These are phyloP conservation scores for Coniochaeta sp. DNA, from an alignment of 2,329 filamentous ascomycete species.

Conservation along the genomic window DNA sequence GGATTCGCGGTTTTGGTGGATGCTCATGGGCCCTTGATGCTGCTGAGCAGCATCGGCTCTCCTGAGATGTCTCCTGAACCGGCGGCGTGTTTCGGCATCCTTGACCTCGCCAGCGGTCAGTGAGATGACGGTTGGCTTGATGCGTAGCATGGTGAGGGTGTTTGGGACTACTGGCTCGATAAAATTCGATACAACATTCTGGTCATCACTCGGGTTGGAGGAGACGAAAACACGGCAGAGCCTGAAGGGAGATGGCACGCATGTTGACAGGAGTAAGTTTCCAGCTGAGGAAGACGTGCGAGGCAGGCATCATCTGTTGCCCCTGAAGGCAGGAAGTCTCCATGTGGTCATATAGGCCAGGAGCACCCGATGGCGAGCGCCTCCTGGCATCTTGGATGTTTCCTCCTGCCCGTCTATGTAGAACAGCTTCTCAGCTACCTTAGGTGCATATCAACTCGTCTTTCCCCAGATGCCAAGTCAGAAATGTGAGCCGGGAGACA, in stretches of 20 bases:
- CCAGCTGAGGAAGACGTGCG: not conserved
- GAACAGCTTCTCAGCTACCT: too few species aligned
- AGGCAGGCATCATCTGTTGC: not conserved
- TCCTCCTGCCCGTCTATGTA: not conserved
- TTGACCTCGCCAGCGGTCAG: conserved; percentile 34
- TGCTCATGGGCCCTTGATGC: not conserved
- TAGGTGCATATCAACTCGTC: too few species aligned
- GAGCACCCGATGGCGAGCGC: too few species aligned
- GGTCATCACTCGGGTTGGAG: not conserved
- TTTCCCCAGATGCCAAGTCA: too few species aligned
- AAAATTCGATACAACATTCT: not conserved
- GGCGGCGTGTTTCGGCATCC: conserved; percentile 26
- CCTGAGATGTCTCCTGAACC: conserved; percentile 24
- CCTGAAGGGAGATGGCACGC: too few species aligned
- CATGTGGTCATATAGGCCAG: too few species aligned
- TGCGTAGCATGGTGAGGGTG: conserved; percentile 29
- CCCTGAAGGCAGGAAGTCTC: not conserved
- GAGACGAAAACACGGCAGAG: not conserved
- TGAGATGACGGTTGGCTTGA: conserved; percentile 29
- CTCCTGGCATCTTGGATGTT: too few species aligned
- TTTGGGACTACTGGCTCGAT: not conserved
- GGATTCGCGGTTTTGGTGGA: not conserved
- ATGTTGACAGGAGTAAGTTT: too few species aligned
- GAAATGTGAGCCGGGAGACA: too few species aligned
- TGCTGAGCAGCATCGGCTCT: conserved; percentile 4